A percentile compares a stretch with the other conserved stretches of the same genome.
Conservation (phyloP, 805 yeast species). For the Teunomyces barrocoloradensis region DNA sequence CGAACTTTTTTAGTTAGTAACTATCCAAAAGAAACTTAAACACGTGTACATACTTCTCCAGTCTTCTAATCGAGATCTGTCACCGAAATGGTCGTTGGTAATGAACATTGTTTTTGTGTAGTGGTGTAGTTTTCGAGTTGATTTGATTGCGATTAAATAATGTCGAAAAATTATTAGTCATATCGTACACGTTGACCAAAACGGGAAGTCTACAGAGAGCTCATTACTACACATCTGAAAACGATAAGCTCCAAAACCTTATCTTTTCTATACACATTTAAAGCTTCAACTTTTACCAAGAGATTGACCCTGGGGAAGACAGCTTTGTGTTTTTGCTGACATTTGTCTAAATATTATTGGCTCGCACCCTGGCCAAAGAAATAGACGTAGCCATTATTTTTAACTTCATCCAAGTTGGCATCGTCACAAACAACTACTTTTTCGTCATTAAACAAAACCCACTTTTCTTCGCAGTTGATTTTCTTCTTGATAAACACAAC, state of each 20-base stretch:
- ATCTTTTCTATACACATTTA: too few species aligned
- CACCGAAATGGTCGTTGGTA: slow-evolving; percentile 80
- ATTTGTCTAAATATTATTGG: background rate
- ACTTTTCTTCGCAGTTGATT: slow-evolving; percentile 38
- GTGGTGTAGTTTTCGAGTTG: too few species aligned
- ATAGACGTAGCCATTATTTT: slow-evolving; percentile 48
- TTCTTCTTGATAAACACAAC: slow-evolving; percentile 66
- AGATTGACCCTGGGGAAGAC: too few species aligned
- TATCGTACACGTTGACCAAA: slow-evolving; percentile 1
- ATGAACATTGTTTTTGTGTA: slow-evolving; percentile 59
- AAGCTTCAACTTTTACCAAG: too few species aligned
- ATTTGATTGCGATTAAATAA: background rate
- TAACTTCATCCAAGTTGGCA: slow-evolving; percentile 41
- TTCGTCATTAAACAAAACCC: slow-evolving; percentile 89
- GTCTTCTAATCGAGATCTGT: slow-evolving; percentile 63
- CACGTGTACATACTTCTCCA: slow-evolving; percentile 44
- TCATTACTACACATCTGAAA: background rate
- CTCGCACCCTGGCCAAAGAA: slow-evolving; percentile 25
- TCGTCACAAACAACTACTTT: slow-evolving; percentile 66
- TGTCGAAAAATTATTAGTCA: background rate
- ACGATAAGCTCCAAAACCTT: background rate
- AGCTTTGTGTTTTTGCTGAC: background rate
- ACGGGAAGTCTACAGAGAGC: background rate
- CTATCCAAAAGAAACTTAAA: slow-evolving; percentile 5
- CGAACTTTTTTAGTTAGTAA: slow-evolving; percentile 31